Evolutionary conservation across 2,329 filamentous ascomycete species (phyloP).

Genomic region (Parasarocladium wereldwijsianum): DNA sequence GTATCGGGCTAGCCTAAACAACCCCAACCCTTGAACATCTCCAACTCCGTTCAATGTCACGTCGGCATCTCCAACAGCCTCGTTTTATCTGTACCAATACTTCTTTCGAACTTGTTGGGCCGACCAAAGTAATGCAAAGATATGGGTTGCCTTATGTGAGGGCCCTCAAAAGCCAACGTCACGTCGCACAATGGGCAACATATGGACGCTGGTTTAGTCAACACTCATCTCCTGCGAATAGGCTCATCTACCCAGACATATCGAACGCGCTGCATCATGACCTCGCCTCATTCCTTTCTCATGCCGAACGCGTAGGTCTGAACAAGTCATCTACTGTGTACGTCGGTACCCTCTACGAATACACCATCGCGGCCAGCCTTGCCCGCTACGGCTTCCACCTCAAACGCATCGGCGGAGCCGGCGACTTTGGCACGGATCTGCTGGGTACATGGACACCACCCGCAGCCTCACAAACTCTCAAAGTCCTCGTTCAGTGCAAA

Average conservation of each 20-base stretch:
- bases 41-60: too few species aligned
- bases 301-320: constrained; percentile 43
- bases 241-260: constrained; percentile 27
- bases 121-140: too few species aligned
- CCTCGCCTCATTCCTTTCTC: constrained; percentile 47
- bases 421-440: constrained; percentile 61
- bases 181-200: too few species aligned
- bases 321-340: constrained; percentile 44
- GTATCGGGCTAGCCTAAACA: too few species aligned
- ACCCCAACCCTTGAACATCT: too few species aligned
- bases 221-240: background rate
- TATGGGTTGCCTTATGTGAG: background rate
- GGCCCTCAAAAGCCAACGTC: background rate
- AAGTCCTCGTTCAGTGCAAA: constrained; percentile 55
- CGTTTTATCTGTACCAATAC: too few species aligned
- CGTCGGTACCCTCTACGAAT: constrained; percentile 66
- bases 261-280: constrained; percentile 42
- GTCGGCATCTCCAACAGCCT: too few species aligned
- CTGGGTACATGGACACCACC: constrained; percentile 55
- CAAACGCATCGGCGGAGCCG: constrained; percentile 47
- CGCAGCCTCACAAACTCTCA: constrained; percentile 19
- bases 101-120: too few species aligned
- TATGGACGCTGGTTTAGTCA: background rate
- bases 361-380: constrained; percentile 44
- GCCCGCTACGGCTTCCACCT: constrained; percentile 48